A percentile compares a stretch with the other conserved stretches of the same genome.
These are phyloP conservation scores for Daphne laureola DNA, from an alignment of 441 rosid genomes.

Conservation along the genomic window DNA sequence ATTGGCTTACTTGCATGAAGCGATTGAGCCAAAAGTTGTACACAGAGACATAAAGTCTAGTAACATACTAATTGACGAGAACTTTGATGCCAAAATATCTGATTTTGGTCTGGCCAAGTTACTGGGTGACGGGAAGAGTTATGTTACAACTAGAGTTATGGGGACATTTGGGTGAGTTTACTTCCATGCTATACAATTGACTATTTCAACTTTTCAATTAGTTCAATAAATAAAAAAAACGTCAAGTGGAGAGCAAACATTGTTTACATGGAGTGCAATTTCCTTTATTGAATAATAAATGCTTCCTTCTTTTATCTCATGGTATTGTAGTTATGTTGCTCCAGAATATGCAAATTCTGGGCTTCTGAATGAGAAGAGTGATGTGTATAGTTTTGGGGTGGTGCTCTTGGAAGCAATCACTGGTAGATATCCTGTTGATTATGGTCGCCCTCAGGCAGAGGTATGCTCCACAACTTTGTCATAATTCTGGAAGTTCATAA, in stretches of 20 bases:
- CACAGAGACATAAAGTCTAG: slow-evolving; percentile 77
- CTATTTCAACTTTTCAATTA: slow-evolving; percentile 2
- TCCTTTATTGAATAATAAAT: slow-evolving; percentile 3
- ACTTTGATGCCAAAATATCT: slow-evolving; percentile 63
- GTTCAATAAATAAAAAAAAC: not conserved
- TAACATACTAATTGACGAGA: slow-evolving; percentile 62
- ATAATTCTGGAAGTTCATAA: slow-evolving; percentile 1
- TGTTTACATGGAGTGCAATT: too few species aligned
- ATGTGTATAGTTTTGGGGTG: slow-evolving; percentile 74
- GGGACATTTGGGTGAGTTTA: slow-evolving; percentile 68
- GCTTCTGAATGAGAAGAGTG: slow-evolving; percentile 74
- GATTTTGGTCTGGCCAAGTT: slow-evolving; percentile 74
- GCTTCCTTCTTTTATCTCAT: slow-evolving; percentile 2
- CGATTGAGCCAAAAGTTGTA: slow-evolving; percentile 80
- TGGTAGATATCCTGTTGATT: slow-evolving; percentile 95
- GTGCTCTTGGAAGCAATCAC: slow-evolving; percentile 88
- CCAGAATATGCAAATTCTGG: slow-evolving; percentile 96
- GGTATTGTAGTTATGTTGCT: slow-evolving; percentile 66
- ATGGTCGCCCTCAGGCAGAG: slow-evolving; percentile 76
- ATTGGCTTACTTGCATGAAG: slow-evolving; percentile 70
- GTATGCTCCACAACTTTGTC: slow-evolving; percentile 27
- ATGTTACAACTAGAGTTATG: slow-evolving; percentile 68
- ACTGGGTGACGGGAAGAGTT: slow-evolving; percentile 68
- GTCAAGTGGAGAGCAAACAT: not conserved
- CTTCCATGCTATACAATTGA: slow-evolving; percentile 9